Percentiles rank a stretch among this genome's conserved stretches.
Evolutionary conservation across 805 yeast genomes (phyloP).

Genomic region (Wickerhamomyces tratensis): DNA sequence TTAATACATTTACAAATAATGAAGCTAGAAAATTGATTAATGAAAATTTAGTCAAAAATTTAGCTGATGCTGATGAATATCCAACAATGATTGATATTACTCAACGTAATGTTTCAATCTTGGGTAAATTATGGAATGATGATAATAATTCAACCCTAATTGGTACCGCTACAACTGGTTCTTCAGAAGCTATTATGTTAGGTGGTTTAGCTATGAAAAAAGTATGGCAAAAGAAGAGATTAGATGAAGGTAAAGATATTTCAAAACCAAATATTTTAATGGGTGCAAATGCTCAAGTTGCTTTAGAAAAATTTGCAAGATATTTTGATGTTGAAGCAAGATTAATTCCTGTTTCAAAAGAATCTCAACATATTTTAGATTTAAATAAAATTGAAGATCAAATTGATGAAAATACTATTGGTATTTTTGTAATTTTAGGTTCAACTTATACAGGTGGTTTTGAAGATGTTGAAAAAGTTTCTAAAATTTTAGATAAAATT

Average conservation of each 20-base stretch:
- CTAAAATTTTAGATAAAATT: constrained; percentile 56
- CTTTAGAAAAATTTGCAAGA: constrained; percentile 87
- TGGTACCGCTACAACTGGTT: constrained; percentile 91
- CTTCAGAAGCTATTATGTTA: constrained; percentile 88
- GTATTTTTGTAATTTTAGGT: constrained; percentile 80
- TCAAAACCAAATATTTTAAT: constrained; percentile 76
- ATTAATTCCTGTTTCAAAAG: constrained; percentile 53
- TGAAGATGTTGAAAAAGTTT: constrained; percentile 60
- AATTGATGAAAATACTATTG: constrained; percentile 88
- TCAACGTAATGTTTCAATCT: constrained; percentile 71
- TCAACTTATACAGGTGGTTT: constrained; percentile 92
- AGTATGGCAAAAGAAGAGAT: constrained; percentile 67
- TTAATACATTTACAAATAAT: constrained; percentile 61
- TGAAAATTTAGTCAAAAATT: constrained; percentile 75
- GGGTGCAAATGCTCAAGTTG: constrained; percentile 93
- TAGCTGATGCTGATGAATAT: constrained; percentile 91
- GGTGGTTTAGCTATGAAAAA: constrained; percentile 93
- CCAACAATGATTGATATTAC: constrained; percentile 78
- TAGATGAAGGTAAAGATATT: constrained; percentile 46
- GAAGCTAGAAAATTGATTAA: constrained; percentile 40
- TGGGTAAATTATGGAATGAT: constrained; percentile 77
- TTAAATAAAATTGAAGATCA: constrained; percentile 45
- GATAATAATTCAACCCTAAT: constrained; percentile 32
- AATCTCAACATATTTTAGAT: constrained; percentile 59
- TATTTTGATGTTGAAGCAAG: constrained; percentile 89